Evolutionary conservation across 2,329 filamentous ascomycete species (phyloP).

Genomic region (Diaporthe sp.): DNA sequence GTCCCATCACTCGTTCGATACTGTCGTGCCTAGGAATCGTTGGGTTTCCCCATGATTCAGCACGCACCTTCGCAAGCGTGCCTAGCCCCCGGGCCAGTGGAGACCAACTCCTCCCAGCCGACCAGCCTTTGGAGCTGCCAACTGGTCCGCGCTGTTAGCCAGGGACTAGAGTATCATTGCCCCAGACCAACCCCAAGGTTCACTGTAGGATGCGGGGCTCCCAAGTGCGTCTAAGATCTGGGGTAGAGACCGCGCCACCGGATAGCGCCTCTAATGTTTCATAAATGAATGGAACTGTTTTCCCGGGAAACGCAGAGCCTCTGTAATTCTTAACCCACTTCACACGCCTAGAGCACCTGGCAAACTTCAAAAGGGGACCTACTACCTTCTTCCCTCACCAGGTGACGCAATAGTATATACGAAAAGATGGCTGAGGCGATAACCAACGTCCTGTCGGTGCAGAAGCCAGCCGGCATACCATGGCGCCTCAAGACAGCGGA

Average conservation of each 20-base stretch:
- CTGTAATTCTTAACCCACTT: not conserved
- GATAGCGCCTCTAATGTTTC: slow-evolving; percentile 8
- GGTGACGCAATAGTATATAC: too few relatives aligned
- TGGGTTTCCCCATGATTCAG: not conserved
- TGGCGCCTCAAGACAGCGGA: slow-evolving; percentile 36
- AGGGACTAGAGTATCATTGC: slow-evolving; percentile 2
- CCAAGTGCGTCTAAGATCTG: not conserved
- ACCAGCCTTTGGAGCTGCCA: not conserved
- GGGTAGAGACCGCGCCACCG: not conserved
- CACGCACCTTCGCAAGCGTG: not conserved
- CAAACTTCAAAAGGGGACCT: too few relatives aligned
- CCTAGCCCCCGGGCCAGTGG: not conserved
- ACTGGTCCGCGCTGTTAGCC: not conserved
- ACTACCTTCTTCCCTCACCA: not conserved
- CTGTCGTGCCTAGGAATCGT: not conserved
- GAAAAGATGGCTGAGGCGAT: slow-evolving; percentile 11
- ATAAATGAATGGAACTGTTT: not conserved
- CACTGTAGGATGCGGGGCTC: not conserved
- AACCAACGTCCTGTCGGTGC: not conserved
- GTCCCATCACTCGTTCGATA: not conserved
- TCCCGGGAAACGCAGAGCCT: not conserved
- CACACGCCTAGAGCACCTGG: too few relatives aligned
- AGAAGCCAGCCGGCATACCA: slow-evolving; percentile 45
- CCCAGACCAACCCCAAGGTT: not conserved
- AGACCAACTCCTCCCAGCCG: not conserved